phyloP scores from a whole-genome alignment of 805 yeast genomes.

The Kluyveromyces siamensis region DNA sequence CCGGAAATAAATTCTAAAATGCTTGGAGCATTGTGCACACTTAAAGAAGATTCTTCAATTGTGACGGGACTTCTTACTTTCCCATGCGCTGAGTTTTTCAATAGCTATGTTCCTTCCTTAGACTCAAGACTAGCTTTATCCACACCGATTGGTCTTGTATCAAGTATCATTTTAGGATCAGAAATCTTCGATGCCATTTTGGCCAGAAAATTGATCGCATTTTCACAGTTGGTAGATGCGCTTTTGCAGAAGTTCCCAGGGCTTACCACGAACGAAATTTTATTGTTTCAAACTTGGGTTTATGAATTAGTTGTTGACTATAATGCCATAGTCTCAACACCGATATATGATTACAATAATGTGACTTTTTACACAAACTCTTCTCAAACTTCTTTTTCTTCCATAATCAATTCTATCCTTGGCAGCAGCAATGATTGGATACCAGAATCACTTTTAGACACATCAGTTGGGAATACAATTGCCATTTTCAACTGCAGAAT shows the following conservation, averaged over 20 bases:
- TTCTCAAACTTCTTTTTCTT: constrained; percentile 8
- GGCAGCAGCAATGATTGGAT: background rate
- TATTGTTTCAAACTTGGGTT: constrained; percentile 26
- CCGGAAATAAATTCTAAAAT: background rate
- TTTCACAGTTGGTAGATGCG: constrained; percentile 19
- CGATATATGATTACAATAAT: constrained; percentile 10
- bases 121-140: background rate
- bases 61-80: background rate
- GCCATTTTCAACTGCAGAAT: constrained; percentile 31
- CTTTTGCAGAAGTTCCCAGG: constrained; percentile 11
- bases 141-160: background rate
- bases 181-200: constrained; percentile 1
- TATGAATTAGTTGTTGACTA: constrained; percentile 33
- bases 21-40: background rate
- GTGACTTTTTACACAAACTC: constrained; percentile 8
- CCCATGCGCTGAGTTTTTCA: constrained; percentile 1
- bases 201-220: constrained; percentile 4
- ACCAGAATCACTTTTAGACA: background rate
- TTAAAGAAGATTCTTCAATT: background rate
- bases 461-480: constrained; percentile 1
- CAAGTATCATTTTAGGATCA: background rate
- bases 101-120: background rate
- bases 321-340: constrained; percentile 23
- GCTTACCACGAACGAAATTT: constrained; percentile 4
- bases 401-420: background rate